Base-by-base conservation (phyloP, 2,329 filamentous ascomycete genomes). In the Phyllosticta capitalensis region DNA sequence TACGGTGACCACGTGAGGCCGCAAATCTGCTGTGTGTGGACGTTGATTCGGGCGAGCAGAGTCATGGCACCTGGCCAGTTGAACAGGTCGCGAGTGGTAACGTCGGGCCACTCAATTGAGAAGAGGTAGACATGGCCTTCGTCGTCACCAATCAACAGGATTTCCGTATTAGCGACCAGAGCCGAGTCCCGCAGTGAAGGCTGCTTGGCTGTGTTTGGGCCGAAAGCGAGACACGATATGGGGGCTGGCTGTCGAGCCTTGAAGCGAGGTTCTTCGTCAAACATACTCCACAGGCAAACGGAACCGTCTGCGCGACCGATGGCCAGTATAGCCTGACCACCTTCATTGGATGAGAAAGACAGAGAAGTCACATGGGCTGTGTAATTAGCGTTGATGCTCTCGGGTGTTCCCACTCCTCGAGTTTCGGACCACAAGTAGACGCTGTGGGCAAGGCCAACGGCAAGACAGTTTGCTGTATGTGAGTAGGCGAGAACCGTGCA, bases 401-500 rank as follows among this genome's bases (percentile, higher is more conserved):
- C 80, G 17, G 81, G 79, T 59, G 80, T 80, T 45, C 81, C 79
- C 20, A 90, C 87, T 2, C 88, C 87, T 28, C 78, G 76, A 33
- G 77, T 73, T 69, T 97, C 92, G 0, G 90, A 92, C 94, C 92
- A 99, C 5, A 89, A 83, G 71, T 95, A 96, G 4, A 99, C 82
- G 38, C 85, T 79, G 58, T 86, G 84, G 0, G 86, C 87, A 14
- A 97, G 79, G 0, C 90, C 92, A 19, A 97, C 89, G 19, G 90
- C 92, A 17, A 99, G 80, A 14, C 87, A 89, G 57, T 88, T 83
- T 55, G 84, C 82, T 7, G 83, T 88, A 49, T 81, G 73, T 0
- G 88, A 95, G 71, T 96, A 97, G 9, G 94, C 90, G 58, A 99
- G 79, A 2, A 92, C 81, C 0, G 92, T 94, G 74, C 91, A 96